Conservation (phyloP, 331 rosid genomes). For the Stylosanthes scabra region DNA sequence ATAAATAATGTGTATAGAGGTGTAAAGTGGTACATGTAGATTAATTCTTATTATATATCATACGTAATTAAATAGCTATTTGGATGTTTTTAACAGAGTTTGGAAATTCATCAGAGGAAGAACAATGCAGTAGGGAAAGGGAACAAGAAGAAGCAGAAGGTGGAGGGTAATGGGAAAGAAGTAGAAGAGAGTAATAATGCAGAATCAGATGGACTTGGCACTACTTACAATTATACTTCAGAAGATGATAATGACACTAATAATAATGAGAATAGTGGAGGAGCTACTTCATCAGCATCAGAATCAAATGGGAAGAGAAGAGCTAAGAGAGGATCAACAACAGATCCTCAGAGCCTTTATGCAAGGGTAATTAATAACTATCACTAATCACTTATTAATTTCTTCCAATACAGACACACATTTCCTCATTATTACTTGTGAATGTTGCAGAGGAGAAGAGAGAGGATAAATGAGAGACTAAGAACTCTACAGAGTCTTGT, state of each 20-base stretch:
- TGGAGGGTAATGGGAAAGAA: conserved; percentile 26
- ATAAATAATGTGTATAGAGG: too few relatives aligned
- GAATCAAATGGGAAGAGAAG: conserved; percentile 50
- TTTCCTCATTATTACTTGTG: neutral
- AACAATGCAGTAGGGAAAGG: conserved; percentile 32
- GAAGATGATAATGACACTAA: conserved; percentile 56
- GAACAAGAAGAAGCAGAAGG: conserved; percentile 54
- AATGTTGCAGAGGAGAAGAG: conserved; percentile 78
- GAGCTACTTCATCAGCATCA: conserved; percentile 45
- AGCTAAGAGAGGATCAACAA: conserved; percentile 56
- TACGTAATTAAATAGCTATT: neutral
- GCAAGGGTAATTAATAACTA: conserved; percentile 54
- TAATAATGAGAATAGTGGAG: conserved; percentile 57
- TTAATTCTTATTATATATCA: too few relatives aligned
- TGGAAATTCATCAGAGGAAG: conserved; percentile 42
- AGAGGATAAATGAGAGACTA: conserved; percentile 77
- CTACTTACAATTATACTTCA: conserved; percentile 44
- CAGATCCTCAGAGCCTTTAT: conserved; percentile 38
- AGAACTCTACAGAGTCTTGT: conserved; percentile 76
- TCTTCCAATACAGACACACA: neutral
- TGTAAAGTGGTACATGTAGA: too few relatives aligned
- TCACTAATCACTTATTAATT: neutral
- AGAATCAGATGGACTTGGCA: conserved; percentile 47
- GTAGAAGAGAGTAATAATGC: conserved; percentile 49
- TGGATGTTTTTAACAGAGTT: neutral